Base-by-base conservation (phyloP, 1,139 yeast genomes). In the Pichia sp. region DNA sequence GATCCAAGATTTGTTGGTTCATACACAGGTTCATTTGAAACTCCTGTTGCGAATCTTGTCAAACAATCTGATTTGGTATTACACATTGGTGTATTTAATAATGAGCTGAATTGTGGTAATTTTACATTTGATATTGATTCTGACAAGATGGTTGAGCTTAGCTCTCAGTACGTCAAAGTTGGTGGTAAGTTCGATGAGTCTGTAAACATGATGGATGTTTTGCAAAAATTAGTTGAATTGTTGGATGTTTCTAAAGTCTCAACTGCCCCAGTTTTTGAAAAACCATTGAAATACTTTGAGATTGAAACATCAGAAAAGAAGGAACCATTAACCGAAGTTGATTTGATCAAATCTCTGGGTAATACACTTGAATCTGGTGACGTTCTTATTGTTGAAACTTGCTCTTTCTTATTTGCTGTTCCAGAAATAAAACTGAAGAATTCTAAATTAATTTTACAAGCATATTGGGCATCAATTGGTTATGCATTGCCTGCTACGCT, bases 401-500 rank as follows among this genome's bases (percentile, higher is more conserved):
- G 95, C 49, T 79, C 95, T 3, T 83, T 85, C 62, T 72, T 79
- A 51, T 85, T 85, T 64, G 82, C 80, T 1, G 61, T 78, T 40
- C 74, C 81, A 27, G 87, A 81, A 52, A 57, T 81, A 16, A 52
- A 48, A 27, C 29, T 58, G n/a, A 44, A 37, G 31, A 47, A 45
- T 33, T 68, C 73, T 29, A 66, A 67, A 44, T 68, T 74, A 49
- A 66, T 82, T 39, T 64, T 81, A 7, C 94, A 85, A 60, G 70
- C 74, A 46, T 80, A 79, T 57, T 87, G 83, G 66, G 85, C 88
- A 1, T 83, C 95, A 2, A 88, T 88, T 55, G 96, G 96, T 1
- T 84, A 76, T 60, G 87, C 95, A 0, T 67, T 87, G 29, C 95
- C 95, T 0, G 90, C 95, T 1, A 75, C 94, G 1, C 68, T 87